Evolutionary conservation across 2,329 filamentous ascomycete genomes (phyloP), one percentile per base, ranked within the genome.

Genomic region (Fusarium irregulare): DNA sequence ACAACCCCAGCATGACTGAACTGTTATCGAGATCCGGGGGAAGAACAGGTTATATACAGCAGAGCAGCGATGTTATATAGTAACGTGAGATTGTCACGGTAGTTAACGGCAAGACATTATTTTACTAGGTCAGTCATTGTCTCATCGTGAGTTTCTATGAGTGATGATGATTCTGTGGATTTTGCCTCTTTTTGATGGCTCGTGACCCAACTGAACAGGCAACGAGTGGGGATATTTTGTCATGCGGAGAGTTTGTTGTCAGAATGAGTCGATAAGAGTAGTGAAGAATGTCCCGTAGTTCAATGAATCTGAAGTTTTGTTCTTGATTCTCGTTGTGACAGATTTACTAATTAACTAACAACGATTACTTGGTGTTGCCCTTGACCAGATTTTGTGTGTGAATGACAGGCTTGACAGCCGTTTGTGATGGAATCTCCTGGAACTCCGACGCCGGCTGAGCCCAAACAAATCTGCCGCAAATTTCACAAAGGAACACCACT

Each of bases 21-120:
- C 37, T 30, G 25, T 18, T n/a, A 57, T 64, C 58, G 46, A 48
- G 51, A 48, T 64, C 40, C 9, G 47, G 28, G 44, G 28, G 48
- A n/a, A 57, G 41, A 56, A 44, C 42, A 45, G 28, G 32, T 47
- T 71, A 58, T 60, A 60, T 71, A 51, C 44, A 60, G 53, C 45
- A 65, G 45, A 34, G 41, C 3, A 41, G 13, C 13, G 32, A n/a
- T 42, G 34, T 34, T 12, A 42, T 34, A 42, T 18, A 56, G 37
- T 45, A 74, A 68, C 70, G 72, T 74, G 72, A 73, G 63, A 28
- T 23, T 64, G 72, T 74, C 72, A 74, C 63, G 63, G 50, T 49
- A 41, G 16, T 49, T 16, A 37, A 20, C 44, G 49, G 23, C 21
- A 56, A 71, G 69, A 64, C 69, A 73, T 61, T 51, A 48, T 25